Percentiles rank a stretch among this genome's conserved stretches.
phyloP scores from a whole-genome alignment of 345 rosid genomes.

The Syzygium aromaticum region DNA sequence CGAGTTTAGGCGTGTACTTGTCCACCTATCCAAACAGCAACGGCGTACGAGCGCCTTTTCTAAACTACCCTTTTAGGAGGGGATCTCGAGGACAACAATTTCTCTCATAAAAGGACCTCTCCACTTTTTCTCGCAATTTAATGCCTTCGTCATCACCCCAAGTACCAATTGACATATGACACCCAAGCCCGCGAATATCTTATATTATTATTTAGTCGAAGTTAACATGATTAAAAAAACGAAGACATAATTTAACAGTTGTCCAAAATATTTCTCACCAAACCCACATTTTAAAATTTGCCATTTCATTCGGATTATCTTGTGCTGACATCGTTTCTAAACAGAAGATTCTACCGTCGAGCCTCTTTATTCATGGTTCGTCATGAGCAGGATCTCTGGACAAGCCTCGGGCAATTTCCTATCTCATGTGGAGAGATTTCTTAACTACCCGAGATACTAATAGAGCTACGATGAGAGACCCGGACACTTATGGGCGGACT shows the following conservation, averaged over 20 bases:
- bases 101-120: neutral
- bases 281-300: too few species aligned
- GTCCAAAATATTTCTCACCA: neutral
- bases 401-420: too few species aligned
- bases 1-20: neutral
- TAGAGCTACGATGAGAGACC: neutral
- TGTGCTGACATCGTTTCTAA: rapidly evolving
- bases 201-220: neutral
- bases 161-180: rapidly evolving
- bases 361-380: too few species aligned
- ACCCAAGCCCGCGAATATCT: rapidly evolving
- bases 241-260: neutral
- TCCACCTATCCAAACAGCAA: neutral
- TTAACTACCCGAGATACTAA: neutral
- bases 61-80: rapidly evolving
- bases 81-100: neutral
- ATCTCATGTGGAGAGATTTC: neutral
- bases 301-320: rapidly evolving
- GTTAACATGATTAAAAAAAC: neutral
- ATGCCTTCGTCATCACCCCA: neutral
- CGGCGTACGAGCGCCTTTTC: rapidly evolving
- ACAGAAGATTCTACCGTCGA: rapidly evolving
- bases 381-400: neutral
- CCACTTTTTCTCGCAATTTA: neutral
- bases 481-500: rapidly evolving